Percentiles rank a stretch among this genome's conserved stretches.
These are phyloP conservation scores for Neopestalotiopsis sp. DNA, from an alignment of 2,329 filamentous ascomycete species.

Conservation along the genomic window DNA sequence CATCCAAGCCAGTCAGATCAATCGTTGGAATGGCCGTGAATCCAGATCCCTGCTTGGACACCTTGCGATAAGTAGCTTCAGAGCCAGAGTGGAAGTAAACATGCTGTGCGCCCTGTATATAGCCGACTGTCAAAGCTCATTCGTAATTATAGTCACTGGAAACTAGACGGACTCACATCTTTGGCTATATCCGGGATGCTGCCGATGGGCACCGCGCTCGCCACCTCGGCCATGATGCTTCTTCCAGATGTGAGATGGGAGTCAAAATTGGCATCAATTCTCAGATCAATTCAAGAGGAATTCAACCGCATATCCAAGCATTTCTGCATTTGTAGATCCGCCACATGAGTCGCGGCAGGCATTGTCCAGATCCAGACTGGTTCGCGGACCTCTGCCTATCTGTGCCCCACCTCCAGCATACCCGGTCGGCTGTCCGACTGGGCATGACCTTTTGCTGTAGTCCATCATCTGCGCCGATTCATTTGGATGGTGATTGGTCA, in stretches of 20 bases:
- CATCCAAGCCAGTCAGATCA: conserved; percentile 34
- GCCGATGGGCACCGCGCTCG: background rate
- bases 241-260: background rate
- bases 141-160: background rate
- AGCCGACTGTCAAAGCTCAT: background rate
- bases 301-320: no score
- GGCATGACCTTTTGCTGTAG: background rate
- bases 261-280: background rate
- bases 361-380: background rate
- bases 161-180: background rate
- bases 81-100: conserved; percentile 40
- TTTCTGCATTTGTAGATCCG: background rate
- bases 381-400: conserved; percentile 6
- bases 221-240: conserved; percentile 12
- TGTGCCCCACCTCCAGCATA: background rate
- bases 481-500: background rate
- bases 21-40: conserved; percentile 40
- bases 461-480: background rate
- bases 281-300: background rate
- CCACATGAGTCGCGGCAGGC: background rate
- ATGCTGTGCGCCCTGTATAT: conserved; percentile 28
- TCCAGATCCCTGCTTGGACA: conserved; percentile 31
- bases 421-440: conserved; percentile 1
- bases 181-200: background rate
- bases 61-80: conserved; percentile 36